Conservation (phyloP, 2,329 filamentous ascomycete genomes). For the Corynespora cassiicola region DNA sequence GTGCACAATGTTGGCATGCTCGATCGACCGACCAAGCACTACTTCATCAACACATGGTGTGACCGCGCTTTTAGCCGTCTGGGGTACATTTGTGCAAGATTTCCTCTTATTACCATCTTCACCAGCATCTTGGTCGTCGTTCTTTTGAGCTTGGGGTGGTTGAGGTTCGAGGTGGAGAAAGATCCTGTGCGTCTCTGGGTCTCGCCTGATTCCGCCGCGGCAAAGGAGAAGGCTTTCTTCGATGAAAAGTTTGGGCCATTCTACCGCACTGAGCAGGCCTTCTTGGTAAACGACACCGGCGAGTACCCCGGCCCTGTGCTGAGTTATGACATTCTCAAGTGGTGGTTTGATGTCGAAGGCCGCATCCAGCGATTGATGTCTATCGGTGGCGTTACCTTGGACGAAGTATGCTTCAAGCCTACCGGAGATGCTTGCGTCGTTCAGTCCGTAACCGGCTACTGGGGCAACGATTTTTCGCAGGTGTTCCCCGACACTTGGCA, state of each 20-base stretch:
- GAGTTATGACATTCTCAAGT: constrained; percentile 84
- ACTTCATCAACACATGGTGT: constrained; percentile 82
- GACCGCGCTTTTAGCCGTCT: constrained; percentile 81
- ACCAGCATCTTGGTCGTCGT: constrained; percentile 76
- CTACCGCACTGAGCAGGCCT: constrained; percentile 91
- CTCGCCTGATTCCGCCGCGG: constrained; percentile 88
- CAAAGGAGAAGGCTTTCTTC: constrained; percentile 92
- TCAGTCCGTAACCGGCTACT: constrained; percentile 92
- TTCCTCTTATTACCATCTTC: constrained; percentile 82
- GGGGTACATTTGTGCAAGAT: constrained; percentile 80
- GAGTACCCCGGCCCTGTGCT: constrained; percentile 76
- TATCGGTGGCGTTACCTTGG: constrained; percentile 71
- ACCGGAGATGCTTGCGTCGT: constrained; percentile 88
- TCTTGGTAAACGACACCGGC: constrained; percentile 86
- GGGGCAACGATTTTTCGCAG: constrained; percentile 69
- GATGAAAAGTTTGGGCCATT: constrained; percentile 94
- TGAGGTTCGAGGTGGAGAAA: constrained; percentile 86
- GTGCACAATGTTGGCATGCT: constrained; percentile 78
- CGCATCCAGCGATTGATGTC: constrained; percentile 77
- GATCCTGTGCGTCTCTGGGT: constrained; percentile 96
- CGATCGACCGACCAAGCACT: constrained; percentile 79
- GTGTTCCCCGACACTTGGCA: constrained; percentile 74
- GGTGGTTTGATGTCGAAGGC: constrained; percentile 93
- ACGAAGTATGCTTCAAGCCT: constrained; percentile 94
- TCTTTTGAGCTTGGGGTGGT: constrained; percentile 84